Percentiles rank a stretch among this genome's conserved stretches.
Evolutionary conservation across 176 grass and related monocot species (phyloP).

Genomic region (Pharus latifolius): DNA sequence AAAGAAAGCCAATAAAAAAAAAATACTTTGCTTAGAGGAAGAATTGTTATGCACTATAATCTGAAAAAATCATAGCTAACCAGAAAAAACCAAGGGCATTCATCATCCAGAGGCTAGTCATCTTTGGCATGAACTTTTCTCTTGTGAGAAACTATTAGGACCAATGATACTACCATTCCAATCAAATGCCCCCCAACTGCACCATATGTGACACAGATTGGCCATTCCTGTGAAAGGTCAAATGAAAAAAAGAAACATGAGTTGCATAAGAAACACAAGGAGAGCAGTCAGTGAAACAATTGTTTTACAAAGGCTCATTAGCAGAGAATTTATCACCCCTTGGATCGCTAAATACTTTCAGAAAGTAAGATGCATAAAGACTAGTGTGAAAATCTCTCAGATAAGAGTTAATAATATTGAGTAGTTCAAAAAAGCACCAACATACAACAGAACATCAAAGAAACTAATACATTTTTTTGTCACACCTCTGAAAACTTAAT

Average conservation of each 20-base stretch:
- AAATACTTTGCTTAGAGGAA: not conserved
- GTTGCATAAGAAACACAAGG: not conserved
- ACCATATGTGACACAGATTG: constrained; percentile 73
- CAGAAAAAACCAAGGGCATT: not conserved
- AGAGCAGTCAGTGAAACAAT: not conserved
- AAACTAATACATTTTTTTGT: not conserved
- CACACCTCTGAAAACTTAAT: not conserved
- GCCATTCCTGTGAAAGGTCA: constrained; percentile 61
- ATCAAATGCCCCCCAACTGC: constrained; percentile 56
- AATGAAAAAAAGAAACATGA: not conserved
- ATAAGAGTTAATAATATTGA: no score
- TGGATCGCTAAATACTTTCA: no score
- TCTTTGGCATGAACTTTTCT: constrained; percentile 41
- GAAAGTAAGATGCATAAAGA: no score
- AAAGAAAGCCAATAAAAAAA: not conserved
- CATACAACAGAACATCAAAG: not conserved
- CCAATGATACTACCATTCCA: constrained; percentile 34
- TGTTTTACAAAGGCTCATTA: no score
- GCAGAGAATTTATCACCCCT: no score
- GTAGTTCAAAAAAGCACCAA: no score
- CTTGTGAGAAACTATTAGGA: constrained; percentile 27
- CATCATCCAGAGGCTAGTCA: constrained; percentile 43
- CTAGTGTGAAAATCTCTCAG: no score
- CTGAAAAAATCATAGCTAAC: not conserved
- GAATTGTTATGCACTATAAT: not conserved